Conservation (phyloP, 345 rosid species). For the Brassica cretica region DNA sequence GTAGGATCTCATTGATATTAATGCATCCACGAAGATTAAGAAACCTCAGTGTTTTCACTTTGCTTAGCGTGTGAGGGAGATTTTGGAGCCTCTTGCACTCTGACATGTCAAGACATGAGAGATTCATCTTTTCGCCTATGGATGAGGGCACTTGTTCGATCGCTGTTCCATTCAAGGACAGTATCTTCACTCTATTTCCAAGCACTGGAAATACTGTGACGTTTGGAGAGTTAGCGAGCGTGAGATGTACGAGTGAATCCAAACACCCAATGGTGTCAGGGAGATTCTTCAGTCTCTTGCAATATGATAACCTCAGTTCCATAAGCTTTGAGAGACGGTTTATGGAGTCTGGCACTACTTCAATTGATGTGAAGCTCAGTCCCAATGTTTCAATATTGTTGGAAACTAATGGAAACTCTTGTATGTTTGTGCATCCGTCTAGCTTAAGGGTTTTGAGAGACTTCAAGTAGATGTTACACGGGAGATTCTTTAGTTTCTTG, state of each 20-base stretch:
- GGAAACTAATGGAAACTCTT: slow-evolving; percentile 31
- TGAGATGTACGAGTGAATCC: too few species aligned
- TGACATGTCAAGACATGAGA: too few species aligned
- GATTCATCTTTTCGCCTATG: too few species aligned
- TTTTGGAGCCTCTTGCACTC: too few species aligned
- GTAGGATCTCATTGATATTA: too few species aligned
- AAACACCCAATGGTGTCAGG: slow-evolving; percentile 4
- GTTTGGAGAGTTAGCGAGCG: too few species aligned
- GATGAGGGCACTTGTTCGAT: slow-evolving; percentile 19
- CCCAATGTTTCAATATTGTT: slow-evolving; percentile 4
- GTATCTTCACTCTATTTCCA: too few species aligned
- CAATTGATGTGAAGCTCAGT: slow-evolving; percentile 20
- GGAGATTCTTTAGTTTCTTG: slow-evolving; percentile 19
- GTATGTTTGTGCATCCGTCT: slow-evolving; percentile 27
- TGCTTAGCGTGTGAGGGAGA: too few species aligned
- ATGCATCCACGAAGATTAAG: too few species aligned
- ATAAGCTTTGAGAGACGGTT: slow-evolving; percentile 5
- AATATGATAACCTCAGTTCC: background rate
- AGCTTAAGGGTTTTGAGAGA: slow-evolving; percentile 7
- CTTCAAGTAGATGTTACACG: background rate
- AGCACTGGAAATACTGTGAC: too few species aligned
- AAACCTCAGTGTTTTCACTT: too few species aligned
- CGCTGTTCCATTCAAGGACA: too few species aligned
- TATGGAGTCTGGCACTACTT: slow-evolving; percentile 22
- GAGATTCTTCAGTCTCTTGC: slow-evolving; percentile 29